Percentiles rank a stretch among this genome's conserved stretches.
phyloP scores from a whole-genome alignment of 2,329 filamentous ascomycete species.

The Cryphonectria parasitica region DNA sequence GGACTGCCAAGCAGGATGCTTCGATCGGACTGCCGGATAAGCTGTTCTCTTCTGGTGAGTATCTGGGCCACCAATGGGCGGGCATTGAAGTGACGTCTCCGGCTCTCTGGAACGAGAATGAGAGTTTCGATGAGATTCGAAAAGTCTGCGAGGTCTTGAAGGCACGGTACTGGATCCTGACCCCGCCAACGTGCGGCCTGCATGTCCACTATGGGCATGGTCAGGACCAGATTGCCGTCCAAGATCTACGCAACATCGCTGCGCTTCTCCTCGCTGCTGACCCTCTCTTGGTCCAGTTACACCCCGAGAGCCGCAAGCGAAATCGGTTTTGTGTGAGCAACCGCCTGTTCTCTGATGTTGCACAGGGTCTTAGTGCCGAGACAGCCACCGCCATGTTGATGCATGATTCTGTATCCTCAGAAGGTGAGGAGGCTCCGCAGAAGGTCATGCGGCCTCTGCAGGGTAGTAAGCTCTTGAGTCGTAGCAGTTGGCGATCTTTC shows the following conservation, averaged over 20 bases:
- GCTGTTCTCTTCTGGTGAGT: not conserved
- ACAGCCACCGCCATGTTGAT: not conserved
- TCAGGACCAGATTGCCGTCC: not conserved
- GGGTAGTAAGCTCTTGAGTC: not conserved
- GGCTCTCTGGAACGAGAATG: not conserved
- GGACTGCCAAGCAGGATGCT: not conserved
- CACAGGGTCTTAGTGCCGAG: not conserved
- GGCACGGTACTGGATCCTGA: not conserved
- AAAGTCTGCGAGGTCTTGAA: not conserved
- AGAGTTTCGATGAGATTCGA: not conserved
- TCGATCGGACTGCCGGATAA: not conserved
- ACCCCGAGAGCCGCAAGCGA: not conserved
- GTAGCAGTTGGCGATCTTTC: not conserved
- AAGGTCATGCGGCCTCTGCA: not conserved
- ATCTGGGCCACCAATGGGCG: not conserved
- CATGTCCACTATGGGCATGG: constrained; percentile 7
- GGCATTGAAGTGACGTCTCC: constrained; percentile 4
- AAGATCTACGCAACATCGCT: not conserved
- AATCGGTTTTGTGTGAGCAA: not conserved
- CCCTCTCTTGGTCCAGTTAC: constrained; percentile 1
- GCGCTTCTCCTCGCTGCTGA: constrained; percentile 5
- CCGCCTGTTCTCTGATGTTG: constrained; percentile 8
- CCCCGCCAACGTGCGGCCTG: not conserved
- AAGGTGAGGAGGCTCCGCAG: not conserved
- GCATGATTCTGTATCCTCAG: not conserved